Evolutionary conservation across 371 early-diverging fungal genomes (phyloP).

Genomic region (Mortierella sp.): DNA sequence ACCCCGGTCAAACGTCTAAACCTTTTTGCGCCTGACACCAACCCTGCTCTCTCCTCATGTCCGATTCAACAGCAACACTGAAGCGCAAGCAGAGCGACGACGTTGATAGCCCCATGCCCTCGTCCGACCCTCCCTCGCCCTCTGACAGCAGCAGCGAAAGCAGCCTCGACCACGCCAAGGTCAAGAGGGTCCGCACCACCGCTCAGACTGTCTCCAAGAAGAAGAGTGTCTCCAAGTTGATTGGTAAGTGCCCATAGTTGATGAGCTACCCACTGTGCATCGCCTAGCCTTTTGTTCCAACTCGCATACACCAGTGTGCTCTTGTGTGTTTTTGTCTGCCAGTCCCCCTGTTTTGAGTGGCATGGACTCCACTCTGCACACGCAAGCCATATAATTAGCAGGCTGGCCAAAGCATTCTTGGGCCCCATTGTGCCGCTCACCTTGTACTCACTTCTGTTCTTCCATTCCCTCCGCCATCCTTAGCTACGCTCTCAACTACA

Average conservation of each 20-base stretch:
- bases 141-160: conserved; percentile 29
- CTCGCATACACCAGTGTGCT: too few species aligned
- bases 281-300: too few species aligned
- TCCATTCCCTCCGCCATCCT: neutral
- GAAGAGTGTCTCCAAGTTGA: conserved; percentile 48
- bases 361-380: neutral
- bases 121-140: conserved; percentile 46
- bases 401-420: neutral
- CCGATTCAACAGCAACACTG: conserved; percentile 34
- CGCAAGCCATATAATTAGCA: neutral
- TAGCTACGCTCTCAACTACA: conserved; percentile 38
- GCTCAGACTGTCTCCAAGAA: conserved; percentile 38
- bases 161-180: conserved; percentile 37
- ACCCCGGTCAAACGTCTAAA: too few species aligned
- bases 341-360: neutral
- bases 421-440: too few species aligned
- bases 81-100: conserved; percentile 52
- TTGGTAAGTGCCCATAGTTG: conserved; percentile 27
- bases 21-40: too few species aligned
- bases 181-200: conserved; percentile 47
- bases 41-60: conserved; percentile 5
- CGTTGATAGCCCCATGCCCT: conserved; percentile 54
- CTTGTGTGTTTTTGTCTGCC: conserved; percentile 7
- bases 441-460: neutral
- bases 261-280: too few species aligned